Evolutionary conservation across 495 filamentous ascomycete species (phyloP).

Genomic region (Amniculicola lignicola): DNA sequence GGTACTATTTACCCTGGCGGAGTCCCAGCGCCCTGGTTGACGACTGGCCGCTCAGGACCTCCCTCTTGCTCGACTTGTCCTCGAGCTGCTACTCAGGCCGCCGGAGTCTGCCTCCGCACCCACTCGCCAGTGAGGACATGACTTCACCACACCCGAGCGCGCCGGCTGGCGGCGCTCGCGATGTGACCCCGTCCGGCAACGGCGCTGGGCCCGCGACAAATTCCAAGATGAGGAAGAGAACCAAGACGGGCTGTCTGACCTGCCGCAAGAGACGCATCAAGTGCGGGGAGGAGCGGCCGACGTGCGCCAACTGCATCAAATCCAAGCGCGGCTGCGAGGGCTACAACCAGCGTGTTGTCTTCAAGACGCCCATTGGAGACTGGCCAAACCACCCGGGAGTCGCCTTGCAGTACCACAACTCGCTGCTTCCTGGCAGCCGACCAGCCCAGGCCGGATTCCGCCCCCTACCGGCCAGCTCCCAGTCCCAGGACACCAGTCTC

Average conservation of each 20-base stretch:
- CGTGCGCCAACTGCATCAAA: constrained; percentile 89
- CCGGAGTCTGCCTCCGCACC: not conserved
- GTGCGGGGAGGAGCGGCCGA: constrained; percentile 92
- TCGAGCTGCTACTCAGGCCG: not conserved
- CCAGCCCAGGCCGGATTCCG: not conserved
- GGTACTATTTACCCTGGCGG: not conserved
- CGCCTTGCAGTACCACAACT: constrained; percentile 33
- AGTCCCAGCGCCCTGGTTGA: constrained; percentile 20
- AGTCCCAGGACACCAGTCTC: constrained; percentile 5
- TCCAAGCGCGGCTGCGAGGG: constrained; percentile 92
- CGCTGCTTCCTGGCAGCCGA: constrained; percentile 32
- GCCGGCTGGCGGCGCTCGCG: constrained; percentile 3
- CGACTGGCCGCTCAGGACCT: not conserved
- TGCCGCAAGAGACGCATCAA: constrained; percentile 95
- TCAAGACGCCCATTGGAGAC: constrained; percentile 77
- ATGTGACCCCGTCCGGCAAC: constrained; percentile 17
- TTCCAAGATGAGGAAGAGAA: constrained; percentile 63
- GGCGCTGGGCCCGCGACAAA: constrained; percentile 17
- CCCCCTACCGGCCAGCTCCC: not conserved
- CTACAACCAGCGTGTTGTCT: constrained; percentile 87
- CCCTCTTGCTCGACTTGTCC: constrained; percentile 1
- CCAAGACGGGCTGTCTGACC: constrained; percentile 95
- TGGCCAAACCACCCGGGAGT: constrained; percentile 34
- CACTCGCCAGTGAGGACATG: constrained; percentile 1
- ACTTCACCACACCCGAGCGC: constrained; percentile 7